Base-by-base conservation (phyloP, 2,329 filamentous ascomycete genomes). In the Cladophialophora bantiana region DNA sequence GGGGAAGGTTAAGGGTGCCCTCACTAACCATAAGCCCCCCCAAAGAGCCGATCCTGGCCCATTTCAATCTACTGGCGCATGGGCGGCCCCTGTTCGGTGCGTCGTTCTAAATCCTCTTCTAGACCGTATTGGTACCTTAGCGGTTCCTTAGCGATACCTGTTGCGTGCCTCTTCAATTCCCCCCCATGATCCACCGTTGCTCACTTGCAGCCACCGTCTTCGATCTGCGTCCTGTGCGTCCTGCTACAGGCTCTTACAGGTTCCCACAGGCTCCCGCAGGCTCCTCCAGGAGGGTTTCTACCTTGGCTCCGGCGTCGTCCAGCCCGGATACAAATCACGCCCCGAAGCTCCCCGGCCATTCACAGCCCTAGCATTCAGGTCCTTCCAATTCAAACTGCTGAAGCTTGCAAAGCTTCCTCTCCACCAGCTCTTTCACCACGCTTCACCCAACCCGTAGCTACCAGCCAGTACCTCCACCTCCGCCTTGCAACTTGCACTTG, bases 341-440 rank as follows among this genome's bases (percentile, higher is more conserved):
- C 42, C 59, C 59, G 59, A 40, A 6, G 18, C 59, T 61, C 59
- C 59, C 59, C 59, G 59, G 32, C 59, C 59, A 61, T 9, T 61
- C n/a, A 53, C n/a, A 36, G 45, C 58, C 4, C 38, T 32, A 38
- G 42, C 40, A 31, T 35, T 26, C 52, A 55, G 34, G 34, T 36
- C 52, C 52, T 55, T 36, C 52, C 32, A 40, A 61, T 38, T 53
- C 45, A 36, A 52, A 61, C 38, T 40, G 59, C 40, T 50, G 57
- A 42, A 59, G 57, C 57, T 59, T 59, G 7, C 26, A 52, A 61
- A 48, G 42, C 52, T 20, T 53, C 31, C 38, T 53, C 42, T 53
- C 58, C 58, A 61, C 58, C 34, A 36, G 40, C 58, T 36, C 42
- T 48, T 38, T 32, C 45, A 53, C 58, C 59, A 61, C 59, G 59